Evolutionary conservation across 129 eudicot species (phyloP), one percentile per base, ranked within the genome.

Genomic region (Artemisia annua): DNA sequence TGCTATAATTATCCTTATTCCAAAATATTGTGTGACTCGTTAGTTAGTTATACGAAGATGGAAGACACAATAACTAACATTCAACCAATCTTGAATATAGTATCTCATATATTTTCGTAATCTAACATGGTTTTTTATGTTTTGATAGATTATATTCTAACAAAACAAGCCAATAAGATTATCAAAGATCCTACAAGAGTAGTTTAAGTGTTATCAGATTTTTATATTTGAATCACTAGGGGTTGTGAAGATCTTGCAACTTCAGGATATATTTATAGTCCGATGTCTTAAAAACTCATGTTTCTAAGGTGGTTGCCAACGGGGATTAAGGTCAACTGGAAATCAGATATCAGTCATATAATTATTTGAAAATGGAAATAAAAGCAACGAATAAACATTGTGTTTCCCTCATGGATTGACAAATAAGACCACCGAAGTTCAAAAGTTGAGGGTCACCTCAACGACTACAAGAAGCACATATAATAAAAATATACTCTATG

Each of bases 401-500:
- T 24, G 28, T 3, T 60, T 26, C 30, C 16, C 15, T 13, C 17
- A 26, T 3, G 15, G n/a, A 3, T 60, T 11, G 19, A 3, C 8
- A 35, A 35, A 35, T 12, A 61, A 28, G 14, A 61, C 9, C 11
- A 28, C 6, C 10, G 66, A 26, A 51, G 24, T 13, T 32, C 10
- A 53, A 55, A 18, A 39, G 66, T 70, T 57, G 56, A 70, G 75
- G 55, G 44, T 19, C 8, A 18, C 75, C 56, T 57, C 75, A 43
- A 56, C 66, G 43, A 57, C 9, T 43, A 12, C 9, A 20, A 11
- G 24, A 30, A 69, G 35, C 48, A 35, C 32, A 16, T 49, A 68
- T 15, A 30, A 24, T 48, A 35, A 35, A 35, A 5, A 35, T 35
- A 35, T 35, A 35, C 43, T 5, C 43, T 6, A 35, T 35, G 43